phyloP scores from a whole-genome alignment of 2,329 filamentous ascomycete genomes.

The Trichoderma koningii region DNA sequence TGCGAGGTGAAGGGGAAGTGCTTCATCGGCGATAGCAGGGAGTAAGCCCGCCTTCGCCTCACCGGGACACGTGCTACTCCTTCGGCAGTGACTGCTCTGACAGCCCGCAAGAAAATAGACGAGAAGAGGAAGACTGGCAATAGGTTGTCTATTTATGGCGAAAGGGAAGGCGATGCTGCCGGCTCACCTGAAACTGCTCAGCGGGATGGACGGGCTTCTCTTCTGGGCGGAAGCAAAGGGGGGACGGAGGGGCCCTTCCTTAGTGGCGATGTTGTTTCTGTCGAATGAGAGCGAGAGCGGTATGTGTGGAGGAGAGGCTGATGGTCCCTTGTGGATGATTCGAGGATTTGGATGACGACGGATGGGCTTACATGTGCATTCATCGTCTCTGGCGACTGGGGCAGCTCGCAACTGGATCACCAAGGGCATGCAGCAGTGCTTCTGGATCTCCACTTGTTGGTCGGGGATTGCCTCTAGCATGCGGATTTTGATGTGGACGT shows the following conservation, averaged over 20 bases:
- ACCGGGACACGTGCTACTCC: not conserved
- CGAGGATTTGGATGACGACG: too few species aligned
- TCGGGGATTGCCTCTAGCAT: slow-evolving; percentile 5
- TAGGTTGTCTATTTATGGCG: slow-evolving; percentile 16
- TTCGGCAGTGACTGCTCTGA: not conserved
- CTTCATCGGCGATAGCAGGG: slow-evolving; percentile 6
- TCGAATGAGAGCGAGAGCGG: not conserved
- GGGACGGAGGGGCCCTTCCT: not conserved
- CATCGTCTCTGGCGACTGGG: too few species aligned
- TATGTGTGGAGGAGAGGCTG: too few species aligned
- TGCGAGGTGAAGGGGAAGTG: slow-evolving; percentile 1
- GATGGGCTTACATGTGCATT: slow-evolving; percentile 12
- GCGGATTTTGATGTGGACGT: not conserved
- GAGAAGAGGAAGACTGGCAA: not conserved
- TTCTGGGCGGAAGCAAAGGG: not conserved
- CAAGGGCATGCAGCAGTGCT: not conserved
- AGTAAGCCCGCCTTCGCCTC: slow-evolving; percentile 3
- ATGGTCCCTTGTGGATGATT: too few species aligned
- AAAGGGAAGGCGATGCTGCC: slow-evolving; percentile 19
- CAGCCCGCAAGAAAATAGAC: not conserved
- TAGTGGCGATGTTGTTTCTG: slow-evolving; percentile 13
- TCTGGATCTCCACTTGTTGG: slow-evolving; percentile 4
- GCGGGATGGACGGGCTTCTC: not conserved
- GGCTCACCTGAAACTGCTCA: slow-evolving; percentile 13
- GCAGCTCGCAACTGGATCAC: not conserved